Base-by-base conservation (phyloP, 2,329 filamentous ascomycete species). In the Calonectria pseudoturangicola region DNA sequence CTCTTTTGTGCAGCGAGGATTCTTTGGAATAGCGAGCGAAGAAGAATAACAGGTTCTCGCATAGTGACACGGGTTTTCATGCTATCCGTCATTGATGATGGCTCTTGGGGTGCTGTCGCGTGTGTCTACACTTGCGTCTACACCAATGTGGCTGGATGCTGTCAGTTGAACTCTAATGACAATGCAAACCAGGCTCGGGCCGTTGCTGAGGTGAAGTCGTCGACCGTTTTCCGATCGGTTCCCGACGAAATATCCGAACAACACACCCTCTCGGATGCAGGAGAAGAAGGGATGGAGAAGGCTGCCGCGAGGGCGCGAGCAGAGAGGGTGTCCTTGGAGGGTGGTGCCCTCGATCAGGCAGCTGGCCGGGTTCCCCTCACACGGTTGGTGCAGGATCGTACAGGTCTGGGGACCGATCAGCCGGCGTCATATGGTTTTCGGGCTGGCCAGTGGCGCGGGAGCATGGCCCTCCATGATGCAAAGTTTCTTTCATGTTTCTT, bases 211-310 rank as follows among this genome's bases (percentile, higher is more conserved):
- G 12, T 27, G 12, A 6, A 41, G 45, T 43, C 18, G 9, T 47
- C 27, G 18, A 33, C 65, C 65, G 70, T 68, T 68, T 68, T 72
- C 70, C 70, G 70, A 28, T 65, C 70, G 70, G 70, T 65, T 65
- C 70, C 70, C 70, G 70, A 72, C 51, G 58, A 56, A 48, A 68
- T 60, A 68, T 58, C 70, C 70, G 70, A 72, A 64, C 70, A 68
- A 60, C 36, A 72, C 70, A 72, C 70, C 70, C 70, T 72, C 70
- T 50, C 41, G 50, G 30, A 63, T 65, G 70, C 65, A 68, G 48
- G 70, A 72, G 65, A 68, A 72, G 70, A 68, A 51, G 43, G 65
- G 48, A 72, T 45, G 56, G 65, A 30, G 27, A 36, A 56, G 48
- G 48, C 41, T 47, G 21, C 28, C 51, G 18, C 45, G n/a, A 45